Conservation (phyloP, 306 rosid genomes). For the Prunus armeniaca region DNA sequence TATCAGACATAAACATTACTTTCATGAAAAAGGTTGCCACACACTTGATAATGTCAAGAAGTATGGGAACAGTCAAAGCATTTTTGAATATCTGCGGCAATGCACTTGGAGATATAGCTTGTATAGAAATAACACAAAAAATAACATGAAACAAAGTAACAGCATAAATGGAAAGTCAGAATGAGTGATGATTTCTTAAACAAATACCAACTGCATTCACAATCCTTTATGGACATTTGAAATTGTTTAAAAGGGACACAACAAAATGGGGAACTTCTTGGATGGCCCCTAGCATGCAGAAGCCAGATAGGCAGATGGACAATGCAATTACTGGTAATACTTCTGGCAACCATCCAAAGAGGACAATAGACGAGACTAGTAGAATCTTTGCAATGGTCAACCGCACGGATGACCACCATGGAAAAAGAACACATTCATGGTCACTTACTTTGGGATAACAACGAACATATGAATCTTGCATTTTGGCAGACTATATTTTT, state of each 20-base stretch:
- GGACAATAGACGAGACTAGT: neutral
- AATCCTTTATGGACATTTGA: neutral
- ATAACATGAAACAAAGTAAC: conserved; percentile 3
- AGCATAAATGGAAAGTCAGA: neutral
- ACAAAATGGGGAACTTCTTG: conserved; percentile 1
- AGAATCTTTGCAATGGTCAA: neutral
- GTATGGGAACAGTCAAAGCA: conserved; percentile 68
- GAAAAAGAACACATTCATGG: neutral
- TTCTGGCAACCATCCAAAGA: neutral
- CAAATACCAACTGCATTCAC: neutral
- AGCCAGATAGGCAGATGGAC: neutral
- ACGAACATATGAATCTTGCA: neutral
- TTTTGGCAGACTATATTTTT: neutral
- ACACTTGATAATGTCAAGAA: conserved; percentile 76
- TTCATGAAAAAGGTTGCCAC: conserved; percentile 70
- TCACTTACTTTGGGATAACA: neutral
- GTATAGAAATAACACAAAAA: no score
- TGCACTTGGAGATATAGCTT: no score
- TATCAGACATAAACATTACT: conserved; percentile 22
- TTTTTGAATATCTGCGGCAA: conserved; percentile 72
- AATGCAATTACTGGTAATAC: neutral
- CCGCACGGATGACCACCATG: neutral
- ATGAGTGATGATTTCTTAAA: neutral
- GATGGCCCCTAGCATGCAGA: conserved; percentile 7
- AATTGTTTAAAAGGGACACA: neutral